Base-by-base conservation (phyloP, 2,329 filamentous ascomycete genomes). In the Aspergillus arachidicola region DNA sequence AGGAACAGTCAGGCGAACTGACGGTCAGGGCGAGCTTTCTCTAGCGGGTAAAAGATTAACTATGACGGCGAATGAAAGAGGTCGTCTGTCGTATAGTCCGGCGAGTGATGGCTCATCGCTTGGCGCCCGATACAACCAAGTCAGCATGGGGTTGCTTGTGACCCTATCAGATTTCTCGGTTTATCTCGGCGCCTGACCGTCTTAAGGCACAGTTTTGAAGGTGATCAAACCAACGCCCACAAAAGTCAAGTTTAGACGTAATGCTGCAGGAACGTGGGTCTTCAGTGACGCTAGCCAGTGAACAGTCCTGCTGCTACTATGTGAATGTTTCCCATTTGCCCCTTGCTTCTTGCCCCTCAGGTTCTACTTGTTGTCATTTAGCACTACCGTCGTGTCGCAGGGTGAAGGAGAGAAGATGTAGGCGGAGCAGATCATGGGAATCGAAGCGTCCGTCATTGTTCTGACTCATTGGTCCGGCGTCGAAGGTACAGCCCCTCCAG, bases 91-190 rank as follows among this genome's bases (percentile, higher is more conserved):
- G 19, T 32, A 45, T 62, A 36, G 41, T 50, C 28, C 57, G 11
- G 16, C 23, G 38, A 60, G 16, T 51, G 48, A 51, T 51, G 32
- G 48, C 58, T 60, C 59, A 51, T 55, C 57, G 53, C 64, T 58
- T 68, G 62, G 64, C 64, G 60, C 64, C 58, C 61, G 53, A 19
- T 46, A 43, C 28, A 45, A 53, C 14, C 32, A 45, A 60, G 64
- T 68, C 66, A 68, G 66, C 64, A 60, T 66, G 43, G 62, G 30
- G 57, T 60, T 41, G 50, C 66, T 63, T 64, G 64, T 68, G 64
- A 66, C 62, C 63, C 66, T 68, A 64, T 65, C 48, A 63, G 46
- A 64, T 50, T 48, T 26, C 32, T 51, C 57, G 23, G 45, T 51
- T 59, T 51, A 28, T 41, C 57, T 5, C 21, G 45, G 45, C 57